A percentile compares a stretch with the other conserved stretches of the same genome.
phyloP scores from a whole-genome alignment of 441 rosid species.

The Kokia cookei region DNA sequence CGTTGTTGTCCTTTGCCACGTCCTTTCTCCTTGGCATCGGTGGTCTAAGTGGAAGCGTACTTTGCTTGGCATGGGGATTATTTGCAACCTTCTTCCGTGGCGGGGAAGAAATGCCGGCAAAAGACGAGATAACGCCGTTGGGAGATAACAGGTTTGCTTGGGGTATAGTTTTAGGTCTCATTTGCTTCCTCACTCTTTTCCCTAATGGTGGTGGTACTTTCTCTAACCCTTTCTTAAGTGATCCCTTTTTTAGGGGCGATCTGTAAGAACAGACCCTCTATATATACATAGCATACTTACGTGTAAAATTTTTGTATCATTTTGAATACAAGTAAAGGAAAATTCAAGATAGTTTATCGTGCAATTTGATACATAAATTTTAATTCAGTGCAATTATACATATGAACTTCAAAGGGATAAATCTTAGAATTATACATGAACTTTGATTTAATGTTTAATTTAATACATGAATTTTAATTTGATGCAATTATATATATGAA shows the following conservation, averaged over 20 bases:
- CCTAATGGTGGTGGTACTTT: slow-evolving; percentile 90
- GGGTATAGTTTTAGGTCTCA: slow-evolving; percentile 73
- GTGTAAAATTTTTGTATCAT: neutral
- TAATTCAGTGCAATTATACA: too few species aligned
- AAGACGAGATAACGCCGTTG: slow-evolving; percentile 74
- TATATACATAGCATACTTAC: neutral
- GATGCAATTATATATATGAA: accelerated
- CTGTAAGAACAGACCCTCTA: slow-evolving; percentile 13
- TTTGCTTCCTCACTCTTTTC: slow-evolving; percentile 85
- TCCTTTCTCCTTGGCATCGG: slow-evolving; percentile 72
- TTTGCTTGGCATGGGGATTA: slow-evolving; percentile 83
- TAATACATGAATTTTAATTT: too few species aligned
- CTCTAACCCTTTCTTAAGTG: slow-evolving; percentile 64
- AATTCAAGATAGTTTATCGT: neutral
- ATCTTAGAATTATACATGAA: too few species aligned
- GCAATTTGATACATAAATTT: too few species aligned
- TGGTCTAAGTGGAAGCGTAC: slow-evolving; percentile 82
- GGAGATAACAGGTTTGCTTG: slow-evolving; percentile 73
- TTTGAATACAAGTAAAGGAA: neutral
- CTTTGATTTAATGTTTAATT: too few species aligned
- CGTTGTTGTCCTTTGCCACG: slow-evolving; percentile 64
- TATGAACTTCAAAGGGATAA: too few species aligned
- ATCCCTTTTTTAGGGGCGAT: slow-evolving; percentile 68
- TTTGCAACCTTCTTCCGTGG: slow-evolving; percentile 88
- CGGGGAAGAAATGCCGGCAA: slow-evolving; percentile 81